Conservation (phyloP, 495 filamentous ascomycete genomes). For the Acidomyces sp. region DNA sequence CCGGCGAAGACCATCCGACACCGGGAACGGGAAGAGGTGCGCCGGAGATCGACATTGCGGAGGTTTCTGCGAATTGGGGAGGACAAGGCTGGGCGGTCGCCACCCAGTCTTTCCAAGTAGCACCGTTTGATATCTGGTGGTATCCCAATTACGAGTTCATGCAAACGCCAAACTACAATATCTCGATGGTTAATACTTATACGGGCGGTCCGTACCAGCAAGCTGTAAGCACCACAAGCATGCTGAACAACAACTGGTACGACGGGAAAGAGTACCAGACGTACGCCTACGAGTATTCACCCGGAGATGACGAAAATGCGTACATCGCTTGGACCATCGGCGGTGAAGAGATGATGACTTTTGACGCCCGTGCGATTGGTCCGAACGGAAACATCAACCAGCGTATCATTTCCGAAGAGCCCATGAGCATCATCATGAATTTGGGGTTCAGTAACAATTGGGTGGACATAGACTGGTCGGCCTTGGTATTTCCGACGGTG, state of each 20-base stretch:
- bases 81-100: slow-evolving; percentile 45
- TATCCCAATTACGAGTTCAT: slow-evolving; percentile 44
- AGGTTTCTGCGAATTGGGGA: slow-evolving; percentile 49
- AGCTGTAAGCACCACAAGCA: slow-evolving; percentile 57
- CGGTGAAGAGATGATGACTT: slow-evolving; percentile 49
- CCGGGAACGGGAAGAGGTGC: slow-evolving; percentile 58
- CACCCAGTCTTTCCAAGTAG: slow-evolving; percentile 61
- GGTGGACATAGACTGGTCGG: slow-evolving; percentile 42
- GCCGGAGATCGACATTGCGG: slow-evolving; percentile 66
- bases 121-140: slow-evolving; percentile 67
- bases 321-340: slow-evolving; percentile 58
- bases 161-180: slow-evolving; percentile 19
- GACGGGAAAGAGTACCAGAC: slow-evolving; percentile 58
- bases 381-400: slow-evolving; percentile 66
- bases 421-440: slow-evolving; percentile 57
- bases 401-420: slow-evolving; percentile 54
- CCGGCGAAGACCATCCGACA: slow-evolving; percentile 51
- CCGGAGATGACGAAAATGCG: slow-evolving; percentile 40
- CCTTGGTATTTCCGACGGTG: slow-evolving; percentile 47
- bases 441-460: slow-evolving; percentile 63
- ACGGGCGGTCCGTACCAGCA: slow-evolving; percentile 57
- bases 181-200: slow-evolving; percentile 23
- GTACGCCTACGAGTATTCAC: slow-evolving; percentile 61
- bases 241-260: slow-evolving; percentile 67
- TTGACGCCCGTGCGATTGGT: slow-evolving; percentile 50